A percentile compares a stretch with the other conserved stretches of the same genome.
Evolutionary conservation across 371 early-diverging fungal genomes (phyloP).

Genomic region (Phascolomyces articulosus): DNA sequence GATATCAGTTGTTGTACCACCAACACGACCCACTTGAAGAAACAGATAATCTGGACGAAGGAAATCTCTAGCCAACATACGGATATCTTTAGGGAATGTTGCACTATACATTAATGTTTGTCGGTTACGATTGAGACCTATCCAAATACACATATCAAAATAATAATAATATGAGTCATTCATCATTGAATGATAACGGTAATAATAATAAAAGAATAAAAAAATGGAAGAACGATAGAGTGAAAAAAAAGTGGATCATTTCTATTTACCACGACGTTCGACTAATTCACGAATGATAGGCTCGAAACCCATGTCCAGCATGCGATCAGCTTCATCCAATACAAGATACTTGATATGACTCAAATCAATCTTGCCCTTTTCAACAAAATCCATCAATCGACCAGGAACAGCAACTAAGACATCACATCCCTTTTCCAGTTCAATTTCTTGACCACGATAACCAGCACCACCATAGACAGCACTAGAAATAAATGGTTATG

Average conservation of each 20-base stretch:
- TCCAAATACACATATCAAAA: too few species aligned
- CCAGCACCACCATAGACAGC: slow-evolving; percentile 71
- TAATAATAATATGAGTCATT: too few species aligned
- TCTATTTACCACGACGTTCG: slow-evolving; percentile 61
- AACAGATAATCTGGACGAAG: slow-evolving; percentile 59
- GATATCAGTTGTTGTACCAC: slow-evolving; percentile 48
- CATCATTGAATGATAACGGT: not conserved
- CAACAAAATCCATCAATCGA: slow-evolving; percentile 90
- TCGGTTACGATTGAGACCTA: slow-evolving; percentile 65
- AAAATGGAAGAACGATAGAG: not conserved
- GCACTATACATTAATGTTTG: slow-evolving; percentile 98
- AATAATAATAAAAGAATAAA: not conserved
- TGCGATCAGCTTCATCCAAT: slow-evolving; percentile 94
- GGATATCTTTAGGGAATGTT: slow-evolving; percentile 93
- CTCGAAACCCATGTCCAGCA: slow-evolving; percentile 99
- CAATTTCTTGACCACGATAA: slow-evolving; percentile 29
- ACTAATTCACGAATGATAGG: slow-evolving; percentile 90
- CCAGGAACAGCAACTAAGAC: slow-evolving; percentile 98
- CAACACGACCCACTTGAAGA: slow-evolving; percentile 39
- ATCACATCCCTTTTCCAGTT: slow-evolving; percentile 85
- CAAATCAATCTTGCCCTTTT: slow-evolving; percentile 72
- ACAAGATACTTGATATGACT: slow-evolving; percentile 84
- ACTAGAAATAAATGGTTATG: slow-evolving; percentile 26
- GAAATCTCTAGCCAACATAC: slow-evolving; percentile 87
- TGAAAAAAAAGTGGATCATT: too few species aligned